Percentiles rank a stretch among this genome's conserved stretches.
phyloP scores from a whole-genome alignment of 2,329 filamentous ascomycete species.

The Metarhizium guizhouense region DNA sequence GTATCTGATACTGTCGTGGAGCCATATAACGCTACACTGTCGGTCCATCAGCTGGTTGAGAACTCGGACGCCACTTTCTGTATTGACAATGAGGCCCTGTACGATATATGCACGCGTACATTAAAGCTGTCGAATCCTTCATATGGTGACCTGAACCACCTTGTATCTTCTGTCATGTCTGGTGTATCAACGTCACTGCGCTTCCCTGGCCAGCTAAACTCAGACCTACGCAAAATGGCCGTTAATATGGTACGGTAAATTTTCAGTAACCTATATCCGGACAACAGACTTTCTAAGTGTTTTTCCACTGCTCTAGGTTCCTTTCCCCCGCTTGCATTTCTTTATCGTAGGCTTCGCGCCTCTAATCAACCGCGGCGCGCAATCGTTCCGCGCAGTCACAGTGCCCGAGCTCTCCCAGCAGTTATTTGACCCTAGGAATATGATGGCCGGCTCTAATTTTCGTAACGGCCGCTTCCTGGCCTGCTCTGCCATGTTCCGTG shows the following conservation, averaged over 20 bases:
- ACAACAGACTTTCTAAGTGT: too few relatives aligned
- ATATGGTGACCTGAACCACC: constrained; percentile 98
- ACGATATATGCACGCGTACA: constrained; percentile 99
- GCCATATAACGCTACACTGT: constrained; percentile 99
- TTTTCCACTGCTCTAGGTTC: constrained; percentile 36
- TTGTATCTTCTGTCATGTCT: constrained; percentile 99
- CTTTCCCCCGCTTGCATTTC: constrained; percentile 99
- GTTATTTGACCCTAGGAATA: constrained; percentile 99
- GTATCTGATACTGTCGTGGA: constrained; percentile 99
- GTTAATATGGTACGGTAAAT: constrained; percentile 73
- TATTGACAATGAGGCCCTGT: constrained; percentile 99
- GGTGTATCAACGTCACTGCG: constrained; percentile 97
- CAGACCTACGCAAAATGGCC: constrained; percentile 96
- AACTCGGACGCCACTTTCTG: constrained; percentile 99
- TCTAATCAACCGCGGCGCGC: constrained; percentile 74
- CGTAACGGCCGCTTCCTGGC: constrained; percentile 34
- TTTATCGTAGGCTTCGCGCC: constrained; percentile 99
- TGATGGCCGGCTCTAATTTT: constrained; percentile 84
- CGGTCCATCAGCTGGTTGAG: constrained; percentile 97
- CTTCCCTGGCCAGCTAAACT: constrained; percentile 99
- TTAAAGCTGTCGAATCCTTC: constrained; percentile 98
- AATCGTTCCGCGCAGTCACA: constrained; percentile 95
- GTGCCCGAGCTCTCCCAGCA: constrained; percentile 99
- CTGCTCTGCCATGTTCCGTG: constrained; percentile 33
- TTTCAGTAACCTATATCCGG: too few relatives aligned